phyloP scores from a whole-genome alignment of 352 stramenopile genomes.

The Pythium vanterpoolii region DNA sequence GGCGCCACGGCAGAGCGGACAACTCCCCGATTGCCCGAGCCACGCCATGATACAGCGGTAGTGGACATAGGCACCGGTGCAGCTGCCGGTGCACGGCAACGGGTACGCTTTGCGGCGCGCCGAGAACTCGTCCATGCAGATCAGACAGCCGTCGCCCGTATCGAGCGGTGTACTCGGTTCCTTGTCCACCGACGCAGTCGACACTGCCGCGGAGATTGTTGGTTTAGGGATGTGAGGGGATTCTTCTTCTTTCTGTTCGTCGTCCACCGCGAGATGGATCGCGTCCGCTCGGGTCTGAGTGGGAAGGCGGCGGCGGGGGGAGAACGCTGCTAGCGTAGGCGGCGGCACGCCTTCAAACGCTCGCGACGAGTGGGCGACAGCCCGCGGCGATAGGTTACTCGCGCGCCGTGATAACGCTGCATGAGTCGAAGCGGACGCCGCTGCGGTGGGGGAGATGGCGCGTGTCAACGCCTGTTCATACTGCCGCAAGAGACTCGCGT shows the following conservation, averaged over 20 bases:
- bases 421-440: neutral
- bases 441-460: neutral
- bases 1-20: conserved; percentile 71
- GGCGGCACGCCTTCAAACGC: conserved; percentile 38
- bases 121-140: conserved; percentile 90
- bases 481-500: conserved; percentile 33
- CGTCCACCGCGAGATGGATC: conserved; percentile 26
- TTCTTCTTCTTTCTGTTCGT: conserved; percentile 33
- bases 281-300: conserved; percentile 19
- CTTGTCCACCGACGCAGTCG: conserved; percentile 23
- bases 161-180: conserved; percentile 24
- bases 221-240: neutral
- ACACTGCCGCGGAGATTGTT: conserved; percentile 4
- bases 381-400: conserved; percentile 34
- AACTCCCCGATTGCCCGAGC: conserved; percentile 81
- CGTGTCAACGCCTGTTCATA: conserved; percentile 50
- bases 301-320: conserved; percentile 39
- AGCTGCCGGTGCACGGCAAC: conserved; percentile 74
- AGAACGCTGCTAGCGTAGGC: conserved; percentile 49
- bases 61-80: conserved; percentile 77
- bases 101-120: conserved; percentile 79
- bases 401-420: neutral
- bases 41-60: conserved; percentile 89
- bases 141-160: conserved; percentile 57
- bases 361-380: conserved; percentile 58